Evolutionary conservation across 306 rosid species (phyloP).

Genomic region (Mimosa bimucronata): DNA sequence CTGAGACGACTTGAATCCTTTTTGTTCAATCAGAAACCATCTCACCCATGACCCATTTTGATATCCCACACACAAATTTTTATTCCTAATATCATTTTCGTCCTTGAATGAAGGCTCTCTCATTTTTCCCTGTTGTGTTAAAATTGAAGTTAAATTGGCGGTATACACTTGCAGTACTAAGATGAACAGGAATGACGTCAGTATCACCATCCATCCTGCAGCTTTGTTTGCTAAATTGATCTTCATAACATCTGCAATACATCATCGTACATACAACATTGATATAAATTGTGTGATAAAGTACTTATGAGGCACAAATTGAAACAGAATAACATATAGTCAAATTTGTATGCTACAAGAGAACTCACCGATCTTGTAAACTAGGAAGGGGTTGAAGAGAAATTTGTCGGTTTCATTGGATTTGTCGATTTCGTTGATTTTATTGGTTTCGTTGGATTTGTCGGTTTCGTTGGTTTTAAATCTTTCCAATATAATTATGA

Average conservation of each 20-base stretch:
- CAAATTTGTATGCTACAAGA: neutral
- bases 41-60: neutral
- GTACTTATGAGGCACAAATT: neutral
- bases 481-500: neutral
- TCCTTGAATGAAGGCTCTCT: conserved; percentile 31
- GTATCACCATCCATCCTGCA: neutral
- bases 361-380: neutral
- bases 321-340: neutral
- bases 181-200: neutral
- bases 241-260: neutral
- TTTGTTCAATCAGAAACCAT: neutral
- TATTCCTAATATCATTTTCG: conserved; percentile 21
- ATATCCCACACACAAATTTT: neutral
- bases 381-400: neutral
- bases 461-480: neutral
- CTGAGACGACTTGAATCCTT: neutral
- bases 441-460: neutral
- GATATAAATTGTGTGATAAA: neutral
- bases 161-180: neutral
- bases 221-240: neutral
- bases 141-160: neutral
- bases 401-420: neutral
- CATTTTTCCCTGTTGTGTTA: neutral
- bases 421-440: neutral
- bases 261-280: no score